Percentiles rank a stretch among this genome's conserved stretches.
Conservation (phyloP, 2,329 filamentous ascomycete species). For the Eutypella sp. region DNA sequence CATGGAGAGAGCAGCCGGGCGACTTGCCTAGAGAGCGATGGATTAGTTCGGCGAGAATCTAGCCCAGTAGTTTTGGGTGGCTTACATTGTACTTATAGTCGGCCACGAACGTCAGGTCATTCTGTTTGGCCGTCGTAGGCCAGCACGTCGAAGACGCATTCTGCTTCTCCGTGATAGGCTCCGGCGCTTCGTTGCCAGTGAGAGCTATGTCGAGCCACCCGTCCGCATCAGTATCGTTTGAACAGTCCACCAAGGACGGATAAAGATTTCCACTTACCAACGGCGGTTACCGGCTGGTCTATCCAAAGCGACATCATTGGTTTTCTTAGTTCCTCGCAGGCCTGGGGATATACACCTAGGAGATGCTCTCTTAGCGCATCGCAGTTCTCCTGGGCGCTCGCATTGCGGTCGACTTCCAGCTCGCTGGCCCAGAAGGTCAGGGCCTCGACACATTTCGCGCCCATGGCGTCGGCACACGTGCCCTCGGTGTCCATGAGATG, state of each 20-base stretch:
- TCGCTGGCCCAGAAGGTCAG: slow-evolving; percentile 10
- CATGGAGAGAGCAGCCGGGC: background rate
- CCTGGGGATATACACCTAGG: slow-evolving; percentile 4
- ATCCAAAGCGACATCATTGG: too few relatives aligned
- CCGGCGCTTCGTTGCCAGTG: slow-evolving; percentile 8
- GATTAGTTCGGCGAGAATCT: background rate
- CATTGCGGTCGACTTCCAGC: slow-evolving; percentile 2
- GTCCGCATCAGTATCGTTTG: background rate
- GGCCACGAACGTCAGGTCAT: slow-evolving; percentile 13
- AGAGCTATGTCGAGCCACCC: slow-evolving; percentile 2
- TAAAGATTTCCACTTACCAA: background rate
- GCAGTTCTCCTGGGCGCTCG: slow-evolving; percentile 6
- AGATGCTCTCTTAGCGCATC: slow-evolving; percentile 10
- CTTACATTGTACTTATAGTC: slow-evolving; percentile 6
- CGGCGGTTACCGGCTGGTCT: too few relatives aligned
- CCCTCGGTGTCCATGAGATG: slow-evolving; percentile 10
- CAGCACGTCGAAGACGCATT: slow-evolving; percentile 18
- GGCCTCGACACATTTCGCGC: slow-evolving; percentile 13
- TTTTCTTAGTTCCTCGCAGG: slow-evolving; percentile 13
- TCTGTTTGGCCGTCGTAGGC: slow-evolving; percentile 16
- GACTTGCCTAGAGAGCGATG: slow-evolving; percentile 5
- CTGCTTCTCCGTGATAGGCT: slow-evolving; percentile 9
- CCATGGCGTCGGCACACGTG: slow-evolving; percentile 17
- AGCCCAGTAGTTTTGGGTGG: too few relatives aligned
- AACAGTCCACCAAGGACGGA: background rate